These are phyloP conservation scores for Gossypium thurberi DNA, from an alignment of 345 rosid species.

Conservation along the genomic window DNA sequence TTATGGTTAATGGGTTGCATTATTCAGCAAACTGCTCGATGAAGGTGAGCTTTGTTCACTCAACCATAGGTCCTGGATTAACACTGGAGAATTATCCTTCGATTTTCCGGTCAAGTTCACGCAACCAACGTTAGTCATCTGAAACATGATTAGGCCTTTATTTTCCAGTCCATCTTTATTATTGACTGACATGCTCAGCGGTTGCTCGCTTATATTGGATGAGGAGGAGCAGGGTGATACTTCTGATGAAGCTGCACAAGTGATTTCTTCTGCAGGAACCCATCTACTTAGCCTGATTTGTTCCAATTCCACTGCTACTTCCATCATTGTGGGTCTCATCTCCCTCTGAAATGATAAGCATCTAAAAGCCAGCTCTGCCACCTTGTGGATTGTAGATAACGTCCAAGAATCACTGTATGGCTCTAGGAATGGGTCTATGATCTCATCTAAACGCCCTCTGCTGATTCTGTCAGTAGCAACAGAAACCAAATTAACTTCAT, in stretches of 20 bases:
- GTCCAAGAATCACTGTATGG: slow-evolving; percentile 35
- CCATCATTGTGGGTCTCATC: slow-evolving; percentile 61
- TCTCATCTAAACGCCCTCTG: slow-evolving; percentile 44
- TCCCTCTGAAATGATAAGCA: slow-evolving; percentile 64
- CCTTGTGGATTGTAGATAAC: slow-evolving; percentile 34
- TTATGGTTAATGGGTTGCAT: slow-evolving; percentile 21
- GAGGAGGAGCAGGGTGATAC: slow-evolving; percentile 21
- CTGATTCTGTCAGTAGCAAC: slow-evolving; percentile 53
- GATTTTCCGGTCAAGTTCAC: slow-evolving; percentile 20
- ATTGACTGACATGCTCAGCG: slow-evolving; percentile 13
- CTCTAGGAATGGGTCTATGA: slow-evolving; percentile 46
- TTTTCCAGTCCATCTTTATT: slow-evolving; percentile 16
- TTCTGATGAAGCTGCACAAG: slow-evolving; percentile 18
- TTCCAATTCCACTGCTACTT: slow-evolving; percentile 49
- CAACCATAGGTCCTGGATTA: slow-evolving; percentile 37
- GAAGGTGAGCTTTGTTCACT: slow-evolving; percentile 57
- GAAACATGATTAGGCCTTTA: background rate
- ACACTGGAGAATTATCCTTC: slow-evolving; percentile 32
- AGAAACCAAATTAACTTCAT: slow-evolving; percentile 61
- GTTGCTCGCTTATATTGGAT: slow-evolving; percentile 26
- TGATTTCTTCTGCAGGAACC: slow-evolving; percentile 19
- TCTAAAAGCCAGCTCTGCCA: slow-evolving; percentile 70
- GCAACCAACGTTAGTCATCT: slow-evolving; percentile 12
- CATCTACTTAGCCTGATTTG: slow-evolving; percentile 31
- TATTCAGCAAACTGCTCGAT: slow-evolving; percentile 32